Percentiles rank a stretch among this genome's conserved stretches.
These are phyloP conservation scores for Boeremia lycopersici DNA, from an alignment of 2,329 filamentous ascomycete genomes.

Conservation along the genomic window DNA sequence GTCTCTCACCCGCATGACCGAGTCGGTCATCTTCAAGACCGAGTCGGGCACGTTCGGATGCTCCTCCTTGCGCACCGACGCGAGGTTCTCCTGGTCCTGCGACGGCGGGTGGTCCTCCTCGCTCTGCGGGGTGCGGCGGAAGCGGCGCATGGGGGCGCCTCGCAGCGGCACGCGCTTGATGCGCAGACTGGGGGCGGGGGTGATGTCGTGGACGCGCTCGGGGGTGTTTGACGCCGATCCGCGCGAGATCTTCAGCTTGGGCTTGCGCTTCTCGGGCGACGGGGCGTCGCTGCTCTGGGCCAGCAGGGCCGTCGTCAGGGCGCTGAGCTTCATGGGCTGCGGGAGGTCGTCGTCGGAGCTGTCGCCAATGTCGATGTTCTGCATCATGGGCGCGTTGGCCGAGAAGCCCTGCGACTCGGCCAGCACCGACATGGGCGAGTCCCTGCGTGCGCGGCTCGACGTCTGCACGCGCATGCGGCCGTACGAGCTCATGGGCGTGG, in stretches of 20 bases:
- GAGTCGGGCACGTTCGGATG: constrained; percentile 28
- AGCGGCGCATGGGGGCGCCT: constrained; percentile 48
- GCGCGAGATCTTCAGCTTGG: constrained; percentile 48
- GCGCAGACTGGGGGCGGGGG: constrained; percentile 48
- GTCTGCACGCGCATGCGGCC: constrained; percentile 47
- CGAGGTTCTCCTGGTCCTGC: constrained; percentile 84
- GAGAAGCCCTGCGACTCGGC: constrained; percentile 53
- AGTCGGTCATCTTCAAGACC: constrained; percentile 25
- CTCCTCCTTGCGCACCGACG: constrained; percentile 37
- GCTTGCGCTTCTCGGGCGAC: constrained; percentile 46
- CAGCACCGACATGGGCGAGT: constrained; percentile 55
- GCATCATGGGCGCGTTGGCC: constrained; percentile 53
- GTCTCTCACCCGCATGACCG: constrained; percentile 44
- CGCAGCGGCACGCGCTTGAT: constrained; percentile 48
- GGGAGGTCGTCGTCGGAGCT: constrained; percentile 95
- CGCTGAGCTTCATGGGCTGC: constrained; percentile 86
- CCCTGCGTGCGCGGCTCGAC: constrained; percentile 47
- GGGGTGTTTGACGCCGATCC: constrained; percentile 46
- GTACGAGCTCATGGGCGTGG: constrained; percentile 49
- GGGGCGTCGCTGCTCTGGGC: constrained; percentile 52
- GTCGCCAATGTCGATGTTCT: constrained; percentile 68
- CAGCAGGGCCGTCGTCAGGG: constrained; percentile 85
- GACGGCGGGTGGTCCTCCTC: constrained; percentile 48
- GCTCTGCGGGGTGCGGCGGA: constrained; percentile 48
- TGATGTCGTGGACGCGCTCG: constrained; percentile 42